Conservation (phyloP, 2,329 filamentous ascomycete genomes). For the Talaromyces sp. region DNA sequence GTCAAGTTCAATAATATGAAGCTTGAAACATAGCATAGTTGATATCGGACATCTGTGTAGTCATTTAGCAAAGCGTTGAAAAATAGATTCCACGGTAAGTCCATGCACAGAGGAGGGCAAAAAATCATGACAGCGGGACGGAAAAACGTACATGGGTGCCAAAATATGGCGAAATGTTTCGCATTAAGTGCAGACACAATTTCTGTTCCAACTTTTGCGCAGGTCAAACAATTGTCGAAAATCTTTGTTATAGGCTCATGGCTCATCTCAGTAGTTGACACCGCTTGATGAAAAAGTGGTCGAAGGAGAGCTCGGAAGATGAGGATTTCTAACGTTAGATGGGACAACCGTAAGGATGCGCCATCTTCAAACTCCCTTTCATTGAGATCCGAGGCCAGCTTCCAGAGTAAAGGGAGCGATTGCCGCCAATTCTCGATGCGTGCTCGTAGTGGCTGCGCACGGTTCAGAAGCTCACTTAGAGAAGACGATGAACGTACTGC, state of each 20-base stretch:
- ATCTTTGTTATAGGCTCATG: conserved; percentile 5
- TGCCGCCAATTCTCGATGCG: conserved; percentile 2
- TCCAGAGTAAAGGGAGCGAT: conserved; percentile 4
- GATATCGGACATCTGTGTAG: conserved; percentile 1
- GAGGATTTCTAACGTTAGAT: conserved; percentile 1
- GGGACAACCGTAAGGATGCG: neutral
- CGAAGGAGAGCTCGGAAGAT: conserved; percentile 10
- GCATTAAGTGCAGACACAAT: neutral
- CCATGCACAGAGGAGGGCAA: too few relatives aligned
- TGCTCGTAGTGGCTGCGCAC: conserved; percentile 2
- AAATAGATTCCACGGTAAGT: too few relatives aligned
- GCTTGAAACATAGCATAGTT: conserved; percentile 8
- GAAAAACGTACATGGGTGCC: conserved; percentile 3
- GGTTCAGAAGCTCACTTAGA: neutral
- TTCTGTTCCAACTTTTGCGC: conserved; percentile 2
- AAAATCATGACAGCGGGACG: neutral
- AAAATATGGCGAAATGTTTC: conserved; percentile 6
- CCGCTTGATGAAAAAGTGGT: neutral
- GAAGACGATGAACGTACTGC: neutral
- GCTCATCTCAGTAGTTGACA: neutral
- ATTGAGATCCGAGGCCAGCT: neutral
- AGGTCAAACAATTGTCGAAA: conserved; percentile 3
- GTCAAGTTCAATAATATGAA: conserved; percentile 3
- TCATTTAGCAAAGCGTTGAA: neutral
- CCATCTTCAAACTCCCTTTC: neutral